phyloP scores from a whole-genome alignment of 495 filamentous ascomycete genomes.

The Clohesyomyces aquaticus region DNA sequence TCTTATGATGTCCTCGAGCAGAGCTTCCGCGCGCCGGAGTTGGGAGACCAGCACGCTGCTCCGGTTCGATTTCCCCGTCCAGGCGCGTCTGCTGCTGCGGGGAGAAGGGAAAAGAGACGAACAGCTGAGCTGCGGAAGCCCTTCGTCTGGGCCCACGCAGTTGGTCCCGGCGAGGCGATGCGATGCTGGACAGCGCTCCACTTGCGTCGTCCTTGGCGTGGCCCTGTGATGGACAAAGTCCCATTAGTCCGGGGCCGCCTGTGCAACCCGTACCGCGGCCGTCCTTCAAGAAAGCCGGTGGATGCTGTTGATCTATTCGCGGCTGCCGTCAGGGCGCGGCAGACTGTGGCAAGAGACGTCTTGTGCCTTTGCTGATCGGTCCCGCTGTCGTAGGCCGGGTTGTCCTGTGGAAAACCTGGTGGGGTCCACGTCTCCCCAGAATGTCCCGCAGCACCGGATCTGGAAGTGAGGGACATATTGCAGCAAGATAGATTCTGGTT shows the following conservation, averaged over 20 bases:
- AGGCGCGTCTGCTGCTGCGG: constrained; percentile 9
- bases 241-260: constrained; percentile 30
- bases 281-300: not conserved
- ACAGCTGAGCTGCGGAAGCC: not conserved
- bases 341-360: not conserved
- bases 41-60: not conserved
- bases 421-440: too few species aligned
- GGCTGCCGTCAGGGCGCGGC: too few species aligned
- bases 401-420: too few species aligned
- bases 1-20: constrained; percentile 14
- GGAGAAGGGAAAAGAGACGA: constrained; percentile 17
- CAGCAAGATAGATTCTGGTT: not conserved
- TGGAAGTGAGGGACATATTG: not conserved
- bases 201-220: constrained; percentile 16
- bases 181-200: too few species aligned
- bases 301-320: constrained; percentile 12
- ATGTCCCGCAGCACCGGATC: too few species aligned
- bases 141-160: constrained; percentile 16
- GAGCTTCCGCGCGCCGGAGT: not conserved
- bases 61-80: constrained; percentile 13
- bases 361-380: constrained; percentile 1
- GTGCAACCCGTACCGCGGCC: constrained; percentile 12
- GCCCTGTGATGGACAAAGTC: constrained; percentile 18
- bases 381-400: too few species aligned
- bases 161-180: too few species aligned